A percentile compares a stretch with the other conserved stretches of the same genome.
phyloP scores from a whole-genome alignment of 1,284 basidiomycete species.

The Dichomitus squalens region DNA sequence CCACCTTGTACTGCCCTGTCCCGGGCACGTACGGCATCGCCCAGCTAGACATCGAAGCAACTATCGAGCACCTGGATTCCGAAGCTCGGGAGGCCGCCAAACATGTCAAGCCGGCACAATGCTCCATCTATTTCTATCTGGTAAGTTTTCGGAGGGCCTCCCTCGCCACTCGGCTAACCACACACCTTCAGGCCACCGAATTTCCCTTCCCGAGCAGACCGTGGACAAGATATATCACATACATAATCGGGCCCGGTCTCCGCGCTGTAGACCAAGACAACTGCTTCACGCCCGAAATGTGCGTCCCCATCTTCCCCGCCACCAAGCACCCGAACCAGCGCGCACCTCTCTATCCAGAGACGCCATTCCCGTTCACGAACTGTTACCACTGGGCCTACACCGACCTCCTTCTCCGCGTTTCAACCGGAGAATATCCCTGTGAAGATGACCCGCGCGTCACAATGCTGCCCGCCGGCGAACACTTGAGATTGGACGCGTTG shows the following conservation, averaged over 20 bases:
- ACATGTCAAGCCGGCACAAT: not conserved
- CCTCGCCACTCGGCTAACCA: not conserved
- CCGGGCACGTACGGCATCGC: not conserved
- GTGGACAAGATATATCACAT: not conserved
- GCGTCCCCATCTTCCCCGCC: conserved; percentile 9
- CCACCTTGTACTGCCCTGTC: not conserved
- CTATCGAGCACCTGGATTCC: not conserved
- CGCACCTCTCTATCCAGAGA: not conserved
- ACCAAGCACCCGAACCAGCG: conserved; percentile 3
- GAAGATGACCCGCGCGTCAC: not conserved
- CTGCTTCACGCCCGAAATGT: conserved; percentile 9
- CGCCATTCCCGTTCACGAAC: conserved; percentile 12
- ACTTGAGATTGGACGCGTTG: not conserved
- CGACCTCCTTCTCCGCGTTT: conserved; percentile 1
- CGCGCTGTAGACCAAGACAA: not conserved
- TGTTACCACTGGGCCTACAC: conserved; percentile 12
- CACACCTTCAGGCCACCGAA: not conserved
- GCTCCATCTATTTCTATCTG: not conserved
- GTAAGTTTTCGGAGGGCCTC: not conserved
- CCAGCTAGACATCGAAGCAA: not conserved
- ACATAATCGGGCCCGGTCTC: not conserved
- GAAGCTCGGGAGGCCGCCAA: not conserved
- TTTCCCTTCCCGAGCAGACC: not conserved
- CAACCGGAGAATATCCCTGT: not conserved
- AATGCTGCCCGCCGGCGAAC: not conserved